A percentile compares a stretch with the other conserved stretches of the same genome.
phyloP scores from a whole-genome alignment of 768 basidiomycete genomes.

The Suillus spraguei region DNA sequence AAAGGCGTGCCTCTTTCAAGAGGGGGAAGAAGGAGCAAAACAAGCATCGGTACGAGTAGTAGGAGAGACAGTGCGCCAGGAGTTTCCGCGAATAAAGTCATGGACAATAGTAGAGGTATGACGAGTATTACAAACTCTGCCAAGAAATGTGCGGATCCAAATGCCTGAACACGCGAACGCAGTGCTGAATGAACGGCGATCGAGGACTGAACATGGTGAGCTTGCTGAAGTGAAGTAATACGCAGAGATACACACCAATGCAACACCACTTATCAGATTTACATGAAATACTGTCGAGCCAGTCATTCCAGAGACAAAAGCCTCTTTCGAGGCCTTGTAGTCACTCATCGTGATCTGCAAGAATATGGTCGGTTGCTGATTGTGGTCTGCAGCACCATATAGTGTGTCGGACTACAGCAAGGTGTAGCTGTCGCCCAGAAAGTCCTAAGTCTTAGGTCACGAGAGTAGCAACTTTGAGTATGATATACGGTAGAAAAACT shows the following conservation, averaged over 20 bases:
- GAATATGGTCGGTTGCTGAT: neutral
- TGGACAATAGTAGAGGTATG: slow-evolving; percentile 76
- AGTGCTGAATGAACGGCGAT: slow-evolving; percentile 70
- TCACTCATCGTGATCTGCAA: slow-evolving; percentile 18
- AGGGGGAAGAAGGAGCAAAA: slow-evolving; percentile 48
- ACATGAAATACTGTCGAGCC: slow-evolving; percentile 73
- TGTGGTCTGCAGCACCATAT: slow-evolving; percentile 1
- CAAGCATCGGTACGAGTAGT: slow-evolving; percentile 46
- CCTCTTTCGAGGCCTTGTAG: slow-evolving; percentile 83
- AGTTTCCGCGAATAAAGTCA: slow-evolving; percentile 71
- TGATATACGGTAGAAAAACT: too few species aligned
- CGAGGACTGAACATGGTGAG: slow-evolving; percentile 55
- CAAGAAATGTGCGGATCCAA: slow-evolving; percentile 39
- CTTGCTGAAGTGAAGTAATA: slow-evolving; percentile 1
- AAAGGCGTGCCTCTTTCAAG: slow-evolving; percentile 49
- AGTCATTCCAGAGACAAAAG: slow-evolving; percentile 73
- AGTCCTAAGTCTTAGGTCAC: too few species aligned
- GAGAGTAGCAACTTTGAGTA: too few species aligned
- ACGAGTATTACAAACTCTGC: slow-evolving; percentile 68
- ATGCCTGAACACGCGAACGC: slow-evolving; percentile 47
- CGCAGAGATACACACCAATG: slow-evolving; percentile 50
- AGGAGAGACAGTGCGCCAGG: slow-evolving; percentile 54
- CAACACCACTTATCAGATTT: slow-evolving; percentile 66
- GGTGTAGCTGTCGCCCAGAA: neutral
- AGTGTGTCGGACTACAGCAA: neutral